Evolutionary conservation across 2,329 filamentous ascomycete genomes (phyloP).

Genomic region (Ceratocystis smalleyi): DNA sequence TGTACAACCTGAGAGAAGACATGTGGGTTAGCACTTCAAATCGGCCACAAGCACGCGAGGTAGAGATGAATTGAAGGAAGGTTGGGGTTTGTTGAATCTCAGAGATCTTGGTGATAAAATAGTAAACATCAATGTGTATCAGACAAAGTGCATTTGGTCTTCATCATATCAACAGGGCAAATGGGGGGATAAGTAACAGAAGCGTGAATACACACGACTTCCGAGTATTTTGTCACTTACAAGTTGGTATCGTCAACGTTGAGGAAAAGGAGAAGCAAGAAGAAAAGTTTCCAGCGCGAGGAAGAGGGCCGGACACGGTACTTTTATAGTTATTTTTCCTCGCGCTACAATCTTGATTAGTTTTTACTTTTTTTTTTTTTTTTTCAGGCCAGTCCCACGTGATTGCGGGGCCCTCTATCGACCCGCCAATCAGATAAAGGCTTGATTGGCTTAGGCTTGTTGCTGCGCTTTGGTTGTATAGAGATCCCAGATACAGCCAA

Average conservation of each 20-base stretch:
- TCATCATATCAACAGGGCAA: constrained; percentile 32
- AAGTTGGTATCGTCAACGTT: constrained; percentile 18
- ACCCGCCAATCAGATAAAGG: background rate
- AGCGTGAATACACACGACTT: background rate
- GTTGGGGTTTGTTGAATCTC: constrained; percentile 26
- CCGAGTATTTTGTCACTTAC: constrained; percentile 22
- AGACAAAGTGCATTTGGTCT: constrained; percentile 41
- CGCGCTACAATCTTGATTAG: background rate
- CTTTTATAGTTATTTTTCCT: constrained; percentile 13
- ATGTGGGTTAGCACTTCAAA: background rate
- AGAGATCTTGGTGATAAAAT: constrained; percentile 60
- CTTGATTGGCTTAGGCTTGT: background rate
- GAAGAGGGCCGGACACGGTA: background rate
- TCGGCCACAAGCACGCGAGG: background rate
- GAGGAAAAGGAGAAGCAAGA: constrained; percentile 12
- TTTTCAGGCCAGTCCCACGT: background rate
- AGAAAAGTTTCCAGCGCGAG: background rate
- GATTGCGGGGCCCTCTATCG: background rate
- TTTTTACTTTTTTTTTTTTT: background rate
- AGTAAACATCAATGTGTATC: constrained; percentile 38
- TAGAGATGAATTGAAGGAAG: background rate
- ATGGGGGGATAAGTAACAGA: background rate
- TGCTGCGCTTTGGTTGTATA: background rate
- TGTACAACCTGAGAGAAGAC: background rate
- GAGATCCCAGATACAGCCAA: background rate